Percentiles rank a stretch among this genome's conserved stretches.
Evolutionary conservation across 1,284 basidiomycete species (phyloP).

Genomic region (Ganoderma sinense): DNA sequence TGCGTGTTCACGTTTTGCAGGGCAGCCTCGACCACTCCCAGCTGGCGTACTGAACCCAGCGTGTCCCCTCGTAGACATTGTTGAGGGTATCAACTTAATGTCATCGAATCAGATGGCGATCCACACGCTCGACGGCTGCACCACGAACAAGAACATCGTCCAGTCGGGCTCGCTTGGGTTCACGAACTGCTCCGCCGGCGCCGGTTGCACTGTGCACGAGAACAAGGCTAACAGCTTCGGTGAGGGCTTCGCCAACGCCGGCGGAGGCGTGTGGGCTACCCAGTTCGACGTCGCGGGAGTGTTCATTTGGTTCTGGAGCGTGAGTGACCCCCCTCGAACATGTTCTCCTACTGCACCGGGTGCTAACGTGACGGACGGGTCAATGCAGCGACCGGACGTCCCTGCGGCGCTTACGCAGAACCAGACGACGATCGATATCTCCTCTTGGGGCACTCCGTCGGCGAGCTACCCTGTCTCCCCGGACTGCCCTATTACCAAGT

Average conservation of each 20-base stretch:
- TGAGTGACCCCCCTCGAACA: conserved; percentile 47
- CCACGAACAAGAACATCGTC: conserved; percentile 35
- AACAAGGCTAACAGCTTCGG: conserved; percentile 66
- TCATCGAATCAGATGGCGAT: conserved; percentile 67
- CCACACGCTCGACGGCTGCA: conserved; percentile 53
- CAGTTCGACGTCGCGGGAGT: conserved; percentile 71
- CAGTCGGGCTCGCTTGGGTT: conserved; percentile 39
- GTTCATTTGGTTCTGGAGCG: conserved; percentile 82
- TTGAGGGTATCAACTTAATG: conserved; percentile 55
- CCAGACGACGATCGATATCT: conserved; percentile 55
- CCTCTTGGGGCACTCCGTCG: conserved; percentile 60
- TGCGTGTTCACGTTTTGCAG: conserved; percentile 30
- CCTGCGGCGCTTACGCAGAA: conserved; percentile 49
- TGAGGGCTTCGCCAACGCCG: conserved; percentile 62
- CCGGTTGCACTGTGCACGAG: conserved; percentile 73
- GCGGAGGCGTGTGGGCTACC: conserved; percentile 78
- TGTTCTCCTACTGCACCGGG: neutral
- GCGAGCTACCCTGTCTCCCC: conserved; percentile 54
- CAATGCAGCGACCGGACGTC: conserved; percentile 47
- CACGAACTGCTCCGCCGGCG: conserved; percentile 55
- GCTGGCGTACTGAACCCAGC: neutral
- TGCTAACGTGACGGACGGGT: neutral
- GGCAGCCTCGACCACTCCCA: neutral
- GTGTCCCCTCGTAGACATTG: conserved; percentile 36
- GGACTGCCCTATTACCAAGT: conserved; percentile 53